Evolutionary conservation across 768 basidiomycete genomes (phyloP).

Genomic region (Termitomyces sp.): DNA sequence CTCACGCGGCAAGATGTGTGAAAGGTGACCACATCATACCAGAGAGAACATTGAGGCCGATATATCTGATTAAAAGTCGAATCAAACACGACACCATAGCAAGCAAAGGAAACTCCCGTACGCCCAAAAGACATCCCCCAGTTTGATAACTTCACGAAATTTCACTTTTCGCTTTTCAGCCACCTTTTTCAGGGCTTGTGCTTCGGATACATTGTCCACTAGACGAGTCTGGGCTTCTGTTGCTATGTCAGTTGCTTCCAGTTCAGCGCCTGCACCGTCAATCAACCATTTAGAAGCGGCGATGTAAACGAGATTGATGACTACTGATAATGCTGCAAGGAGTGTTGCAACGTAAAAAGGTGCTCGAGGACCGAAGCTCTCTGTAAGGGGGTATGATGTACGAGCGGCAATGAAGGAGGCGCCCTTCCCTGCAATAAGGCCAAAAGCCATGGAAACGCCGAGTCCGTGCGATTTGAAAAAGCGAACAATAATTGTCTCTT

Average conservation of each 20-base stretch:
- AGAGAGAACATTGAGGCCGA: conserved; percentile 71
- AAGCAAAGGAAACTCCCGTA: conserved; percentile 28
- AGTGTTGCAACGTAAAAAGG: conserved; percentile 70
- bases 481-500: conserved; percentile 81
- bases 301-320: conserved; percentile 67
- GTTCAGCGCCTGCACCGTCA: conserved; percentile 52
- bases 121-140: conserved; percentile 81
- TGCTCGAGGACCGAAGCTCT: conserved; percentile 61
- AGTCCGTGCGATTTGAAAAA: conserved; percentile 76
- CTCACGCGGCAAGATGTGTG: conserved; percentile 71
- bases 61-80: conserved; percentile 43
- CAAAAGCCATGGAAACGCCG: conserved; percentile 77
- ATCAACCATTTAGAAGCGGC: conserved; percentile 62
- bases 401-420: conserved; percentile 74
- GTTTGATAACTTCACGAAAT: conserved; percentile 53
- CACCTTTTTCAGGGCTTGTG: conserved; percentile 58
- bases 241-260: conserved; percentile 60
- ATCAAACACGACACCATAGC: conserved; percentile 3
- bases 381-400: conserved; percentile 73
- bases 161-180: conserved; percentile 63
- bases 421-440: conserved; percentile 77
- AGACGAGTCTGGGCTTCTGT: conserved; percentile 49
- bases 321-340: conserved; percentile 62
- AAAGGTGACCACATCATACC: conserved; percentile 79
- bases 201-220: conserved; percentile 46